Percentiles rank a stretch among this genome's conserved stretches.
phyloP scores from a whole-genome alignment of 164 flowering plant species.

The Kalanchoe fedtschenkoi region DNA sequence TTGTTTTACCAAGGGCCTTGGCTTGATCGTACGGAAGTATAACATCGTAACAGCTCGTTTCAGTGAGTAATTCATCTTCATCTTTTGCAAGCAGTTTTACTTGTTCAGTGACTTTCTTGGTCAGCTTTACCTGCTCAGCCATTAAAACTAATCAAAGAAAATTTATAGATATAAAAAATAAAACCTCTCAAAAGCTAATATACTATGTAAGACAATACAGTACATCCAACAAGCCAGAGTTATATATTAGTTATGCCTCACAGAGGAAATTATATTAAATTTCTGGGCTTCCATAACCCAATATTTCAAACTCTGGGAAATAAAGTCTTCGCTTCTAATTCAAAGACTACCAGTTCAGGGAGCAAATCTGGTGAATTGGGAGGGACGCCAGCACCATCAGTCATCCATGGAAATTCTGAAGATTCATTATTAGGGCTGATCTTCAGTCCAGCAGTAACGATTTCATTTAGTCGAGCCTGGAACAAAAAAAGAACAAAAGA shows the following conservation, averaged over 20 bases:
- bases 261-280: not conserved
- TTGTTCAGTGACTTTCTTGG: constrained; percentile 91
- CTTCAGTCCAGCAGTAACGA: constrained; percentile 57
- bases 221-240: not conserved
- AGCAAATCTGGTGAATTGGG: constrained; percentile 67
- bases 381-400: constrained; percentile 91
- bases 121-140: constrained; percentile 47
- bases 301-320: not conserved
- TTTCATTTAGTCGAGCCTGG: constrained; percentile 86
- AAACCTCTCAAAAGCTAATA: not conserved
- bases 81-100: constrained; percentile 78
- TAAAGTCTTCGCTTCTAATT: not conserved
- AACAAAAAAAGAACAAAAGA: not conserved
- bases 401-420: constrained; percentile 81
- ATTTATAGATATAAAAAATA: not conserved
- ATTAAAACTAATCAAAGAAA: not conserved
- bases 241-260: not conserved
- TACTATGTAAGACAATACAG: not conserved
- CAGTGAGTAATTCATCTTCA: constrained; percentile 75
- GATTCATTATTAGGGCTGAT: constrained; percentile 29
- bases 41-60: constrained; percentile 54
- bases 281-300: not conserved
- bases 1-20: constrained; percentile 92
- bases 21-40: constrained; percentile 95
- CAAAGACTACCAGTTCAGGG: constrained; percentile 56